Evolutionary conservation across 129 eudicot genomes (phyloP), one percentile per base, ranked within the genome.

Genomic region (Artemisia tridentata): DNA sequence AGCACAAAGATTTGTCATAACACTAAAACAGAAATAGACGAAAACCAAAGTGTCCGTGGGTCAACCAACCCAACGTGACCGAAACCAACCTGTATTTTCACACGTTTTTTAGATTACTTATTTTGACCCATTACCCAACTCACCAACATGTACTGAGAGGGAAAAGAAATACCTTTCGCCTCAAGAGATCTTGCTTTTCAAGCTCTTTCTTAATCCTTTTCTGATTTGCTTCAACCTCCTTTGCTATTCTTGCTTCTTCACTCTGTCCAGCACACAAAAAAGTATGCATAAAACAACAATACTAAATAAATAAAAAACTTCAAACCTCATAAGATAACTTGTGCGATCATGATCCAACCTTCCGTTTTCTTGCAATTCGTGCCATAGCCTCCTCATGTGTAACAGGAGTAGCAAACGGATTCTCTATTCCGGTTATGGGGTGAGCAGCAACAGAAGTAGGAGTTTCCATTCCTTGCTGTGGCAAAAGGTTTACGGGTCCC

Each of bases 191-290:
- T 76, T 92, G 92, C 81, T 86, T 92, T 82, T 89, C 98, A 55
- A 92, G 86, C 83, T 92, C 98, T 73, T 89, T 92, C 23, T 86
- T 78, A 15, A 89, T 89, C 80, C 86, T 86, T 77, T 87, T 92
- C 80, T 89, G 96, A 76, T 92, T 86, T 65, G 86, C 95, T 82
- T 92, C 98, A 71, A 86, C 89, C 87, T 92, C 98, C 82, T 82
- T 86, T 63, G 96, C 91, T 67, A 89, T 80, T 84, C 95, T 86
- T 21, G 90, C 95, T 79, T 89, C 96, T 41, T 92, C 98, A 69
- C 82, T 78, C 98, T 92, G 69, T 75, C 78, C 61, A 72, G 58
- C 8, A 57, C 45, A 49, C 67, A 68, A 53, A 49, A 57, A 34
- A 38, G 45, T 7, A 55, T 43, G 49, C 20, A 9, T 73, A 72